Conservation (phyloP, 331 rosid genomes). For the Erythrophleum ivorense region DNA sequence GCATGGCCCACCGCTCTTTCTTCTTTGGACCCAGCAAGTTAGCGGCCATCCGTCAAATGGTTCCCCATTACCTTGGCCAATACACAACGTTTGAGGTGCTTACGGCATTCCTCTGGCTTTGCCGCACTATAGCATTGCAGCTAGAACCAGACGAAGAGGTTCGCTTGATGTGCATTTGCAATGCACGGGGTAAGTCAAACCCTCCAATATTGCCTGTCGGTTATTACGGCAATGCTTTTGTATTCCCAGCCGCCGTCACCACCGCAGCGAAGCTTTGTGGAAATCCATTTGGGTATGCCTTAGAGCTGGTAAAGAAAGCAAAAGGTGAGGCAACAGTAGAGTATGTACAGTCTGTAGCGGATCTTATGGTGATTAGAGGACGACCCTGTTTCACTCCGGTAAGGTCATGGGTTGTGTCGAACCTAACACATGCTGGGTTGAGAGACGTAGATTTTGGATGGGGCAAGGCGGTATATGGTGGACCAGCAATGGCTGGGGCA, state of each 20-base stretch:
- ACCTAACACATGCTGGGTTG: slow-evolving; percentile 26
- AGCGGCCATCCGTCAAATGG: neutral
- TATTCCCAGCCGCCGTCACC: neutral
- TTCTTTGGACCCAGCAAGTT: neutral
- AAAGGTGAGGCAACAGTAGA: neutral
- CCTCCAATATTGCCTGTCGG: neutral
- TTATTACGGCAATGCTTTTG: neutral
- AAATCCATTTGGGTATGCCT: neutral
- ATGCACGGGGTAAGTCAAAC: neutral
- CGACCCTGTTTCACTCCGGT: slow-evolving; percentile 10
- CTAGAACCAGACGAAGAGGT: neutral
- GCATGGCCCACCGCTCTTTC: neutral
- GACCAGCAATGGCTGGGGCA: slow-evolving; percentile 29
- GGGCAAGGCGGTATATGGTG: slow-evolving; percentile 42
- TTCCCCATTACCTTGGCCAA: neutral
- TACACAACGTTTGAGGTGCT: neutral
- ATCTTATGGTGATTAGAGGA: slow-evolving; percentile 40
- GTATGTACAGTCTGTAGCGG: slow-evolving; percentile 33
- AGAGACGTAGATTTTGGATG: slow-evolving; percentile 40
- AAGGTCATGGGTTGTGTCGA: slow-evolving; percentile 35
- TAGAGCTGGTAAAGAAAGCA: slow-evolving; percentile 14
- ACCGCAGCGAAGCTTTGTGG: neutral
- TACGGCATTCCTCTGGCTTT: neutral
- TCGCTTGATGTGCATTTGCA: neutral
- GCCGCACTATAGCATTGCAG: neutral